Evolutionary conservation across 2,329 filamentous ascomycete genomes (phyloP), one percentile per base, ranked within the genome.

Genomic region (Talaromyces marneffei): DNA sequence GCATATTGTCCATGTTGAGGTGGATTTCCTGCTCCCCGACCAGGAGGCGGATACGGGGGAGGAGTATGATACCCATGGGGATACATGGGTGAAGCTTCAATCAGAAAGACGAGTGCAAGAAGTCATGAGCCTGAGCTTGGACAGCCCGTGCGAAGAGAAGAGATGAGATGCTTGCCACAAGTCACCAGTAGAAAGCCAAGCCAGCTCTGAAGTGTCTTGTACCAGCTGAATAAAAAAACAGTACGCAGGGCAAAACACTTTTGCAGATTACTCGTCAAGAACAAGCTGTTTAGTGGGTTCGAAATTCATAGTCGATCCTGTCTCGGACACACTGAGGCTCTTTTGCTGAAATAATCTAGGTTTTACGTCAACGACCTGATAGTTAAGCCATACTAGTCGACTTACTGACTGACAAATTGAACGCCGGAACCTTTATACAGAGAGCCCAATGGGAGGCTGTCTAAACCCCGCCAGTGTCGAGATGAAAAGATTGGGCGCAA

Each of bases 11-110:
- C 31, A 23, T 60, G 57, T 2, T 27, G 31, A 29, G 39, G 61
- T 20, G 56, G 23, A 60, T 56, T 10, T 58, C 42, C 44, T 52
- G 16, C 33, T 59, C 44, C 57, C 57, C 57, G 52, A 33, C 44
- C 33, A 59, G 44, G 57, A 42, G 57, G 57, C 52, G 57, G 57
- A 35, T 42, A 40, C n/a, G 57, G 57, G n/a, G 57, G 57, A 37
- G 57, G 57, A 1, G 57, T 52, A 33, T 59, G n/a, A 23, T 40
- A 59, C 16, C 57, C 57, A 59, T 59, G 14, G 35, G 57, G 57
- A 52, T 59, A 31, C 56, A 58, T 48, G n/a, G 57, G 18, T 25
- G 20, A 27, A 27, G 33, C 35, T 55, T 52, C 48, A 35, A 35
- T 5, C 25, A 33, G 29, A 20, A 33, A 18, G 48, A 20, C n/a